Evolutionary conservation across 2,329 filamentous ascomycete genomes (phyloP).

Genomic region (Fusarium sp.): DNA sequence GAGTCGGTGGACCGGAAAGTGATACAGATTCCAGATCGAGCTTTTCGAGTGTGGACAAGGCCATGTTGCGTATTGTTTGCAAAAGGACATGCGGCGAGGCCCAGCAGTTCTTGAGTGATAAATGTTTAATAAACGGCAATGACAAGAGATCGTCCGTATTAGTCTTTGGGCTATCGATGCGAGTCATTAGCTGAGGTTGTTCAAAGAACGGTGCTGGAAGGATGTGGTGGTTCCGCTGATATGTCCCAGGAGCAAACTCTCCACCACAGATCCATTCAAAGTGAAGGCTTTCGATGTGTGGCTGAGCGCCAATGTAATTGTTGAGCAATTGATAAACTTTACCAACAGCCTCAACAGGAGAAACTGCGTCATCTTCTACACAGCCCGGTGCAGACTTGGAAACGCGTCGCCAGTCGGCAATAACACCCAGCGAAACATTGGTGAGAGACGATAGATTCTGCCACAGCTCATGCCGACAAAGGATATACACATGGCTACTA

Average conservation of each 20-base stretch:
- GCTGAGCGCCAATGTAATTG: constrained; percentile 55
- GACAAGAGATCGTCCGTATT: constrained; percentile 52
- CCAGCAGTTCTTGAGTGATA: constrained; percentile 76
- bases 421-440: constrained; percentile 65
- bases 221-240: constrained; percentile 68
- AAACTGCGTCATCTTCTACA: constrained; percentile 57
- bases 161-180: constrained; percentile 42
- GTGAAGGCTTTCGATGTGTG: constrained; percentile 64
- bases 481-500: constrained; percentile 63
- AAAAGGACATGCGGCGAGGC: constrained; percentile 65
- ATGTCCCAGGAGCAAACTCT: constrained; percentile 68
- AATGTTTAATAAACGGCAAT: constrained; percentile 64
- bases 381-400: constrained; percentile 59
- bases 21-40: constrained; percentile 72
- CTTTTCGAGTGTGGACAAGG: constrained; percentile 56
- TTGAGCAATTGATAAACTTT: constrained; percentile 62
- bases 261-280: constrained; percentile 75
- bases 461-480: constrained; percentile 70
- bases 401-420: constrained; percentile 72
- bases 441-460: constrained; percentile 60
- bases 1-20: constrained; percentile 58
- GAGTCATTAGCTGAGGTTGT: constrained; percentile 42
- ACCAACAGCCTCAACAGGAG: constrained; percentile 59
- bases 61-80: constrained; percentile 59
- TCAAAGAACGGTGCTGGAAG: constrained; percentile 67